Evolutionary conservation across 169 alveolate species (phyloP).

Genomic region (Eimeria acervulina): DNA sequence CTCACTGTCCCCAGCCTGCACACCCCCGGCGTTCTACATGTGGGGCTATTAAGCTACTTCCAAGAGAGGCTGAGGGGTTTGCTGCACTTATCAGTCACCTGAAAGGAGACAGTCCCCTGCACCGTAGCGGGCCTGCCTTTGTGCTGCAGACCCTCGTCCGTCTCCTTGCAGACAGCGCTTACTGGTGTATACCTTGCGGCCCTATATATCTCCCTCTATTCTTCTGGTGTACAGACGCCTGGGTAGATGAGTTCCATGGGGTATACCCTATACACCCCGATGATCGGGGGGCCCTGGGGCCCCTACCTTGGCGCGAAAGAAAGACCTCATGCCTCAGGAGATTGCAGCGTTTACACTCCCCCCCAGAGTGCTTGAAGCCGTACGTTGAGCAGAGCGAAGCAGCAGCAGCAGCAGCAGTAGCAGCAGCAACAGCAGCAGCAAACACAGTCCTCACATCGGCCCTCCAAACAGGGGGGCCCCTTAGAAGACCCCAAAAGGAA

Average conservation of each 20-base stretch:
- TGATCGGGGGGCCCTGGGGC: constrained; percentile 35
- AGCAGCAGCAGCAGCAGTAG: not conserved
- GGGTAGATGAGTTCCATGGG: constrained; percentile 31
- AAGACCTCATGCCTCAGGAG: not conserved
- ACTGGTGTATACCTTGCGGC: constrained; percentile 53
- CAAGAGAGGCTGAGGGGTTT: constrained; percentile 62
- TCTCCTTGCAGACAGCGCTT: constrained; percentile 35
- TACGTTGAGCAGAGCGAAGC: not conserved
- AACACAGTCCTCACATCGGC: not conserved
- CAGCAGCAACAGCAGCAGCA: not conserved
- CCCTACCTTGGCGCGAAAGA: constrained; percentile 47
- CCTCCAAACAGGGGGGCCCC: not conserved
- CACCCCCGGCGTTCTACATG: constrained; percentile 1
- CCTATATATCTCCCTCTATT: constrained; percentile 54
- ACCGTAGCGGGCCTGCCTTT: constrained; percentile 41
- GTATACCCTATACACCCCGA: constrained; percentile 20
- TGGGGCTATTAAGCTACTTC: constrained; percentile 28
- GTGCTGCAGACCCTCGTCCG: constrained; percentile 48
- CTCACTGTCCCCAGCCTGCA: no score
- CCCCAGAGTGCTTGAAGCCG: constrained; percentile 36
- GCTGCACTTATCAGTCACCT: constrained; percentile 47
- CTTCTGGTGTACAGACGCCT: constrained; percentile 39
- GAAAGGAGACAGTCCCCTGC: constrained; percentile 37
- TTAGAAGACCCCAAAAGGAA: not conserved
- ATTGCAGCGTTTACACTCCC: not conserved